phyloP scores from a whole-genome alignment of 2,329 filamentous ascomycete genomes.

The Xylariales sp. region DNA sequence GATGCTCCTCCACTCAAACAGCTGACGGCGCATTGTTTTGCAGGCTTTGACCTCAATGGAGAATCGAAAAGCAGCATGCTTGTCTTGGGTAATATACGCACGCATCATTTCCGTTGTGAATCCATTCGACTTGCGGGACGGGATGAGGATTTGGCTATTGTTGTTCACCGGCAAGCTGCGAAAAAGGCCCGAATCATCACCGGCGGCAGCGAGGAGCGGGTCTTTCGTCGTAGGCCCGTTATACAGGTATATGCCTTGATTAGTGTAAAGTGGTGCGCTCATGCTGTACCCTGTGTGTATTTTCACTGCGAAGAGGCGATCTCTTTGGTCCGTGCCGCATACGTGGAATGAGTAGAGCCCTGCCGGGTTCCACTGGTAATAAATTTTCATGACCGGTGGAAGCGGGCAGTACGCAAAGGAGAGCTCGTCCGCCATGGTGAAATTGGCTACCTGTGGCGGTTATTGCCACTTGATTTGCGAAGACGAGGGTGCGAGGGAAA shows the following conservation, averaged over 20 bases:
- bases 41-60: constrained; percentile 30
- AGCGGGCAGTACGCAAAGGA: constrained; percentile 41
- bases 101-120: constrained; percentile 9
- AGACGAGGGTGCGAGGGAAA: no score
- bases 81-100: neutral
- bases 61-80: constrained; percentile 33
- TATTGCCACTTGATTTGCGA: no score
- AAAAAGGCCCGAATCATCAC: constrained; percentile 26
- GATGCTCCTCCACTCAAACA: constrained; percentile 41
- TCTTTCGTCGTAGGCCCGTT: constrained; percentile 37
- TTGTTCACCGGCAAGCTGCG: neutral
- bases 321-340: neutral
- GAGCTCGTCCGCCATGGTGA: no score
- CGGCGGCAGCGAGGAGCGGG: constrained; percentile 37
- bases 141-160: constrained; percentile 10
- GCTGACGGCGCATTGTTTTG: constrained; percentile 29
- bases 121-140: neutral
- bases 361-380: constrained; percentile 35
- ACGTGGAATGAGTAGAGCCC: constrained; percentile 30
- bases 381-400: constrained; percentile 34
- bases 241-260: constrained; percentile 38
- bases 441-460: no score
- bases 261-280: constrained; percentile 28
- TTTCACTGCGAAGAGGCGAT: constrained; percentile 38
- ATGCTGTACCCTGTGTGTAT: constrained; percentile 38